phyloP scores from a whole-genome alignment of 2,329 filamentous ascomycete genomes.

The Lecanicillium sp. region DNA sequence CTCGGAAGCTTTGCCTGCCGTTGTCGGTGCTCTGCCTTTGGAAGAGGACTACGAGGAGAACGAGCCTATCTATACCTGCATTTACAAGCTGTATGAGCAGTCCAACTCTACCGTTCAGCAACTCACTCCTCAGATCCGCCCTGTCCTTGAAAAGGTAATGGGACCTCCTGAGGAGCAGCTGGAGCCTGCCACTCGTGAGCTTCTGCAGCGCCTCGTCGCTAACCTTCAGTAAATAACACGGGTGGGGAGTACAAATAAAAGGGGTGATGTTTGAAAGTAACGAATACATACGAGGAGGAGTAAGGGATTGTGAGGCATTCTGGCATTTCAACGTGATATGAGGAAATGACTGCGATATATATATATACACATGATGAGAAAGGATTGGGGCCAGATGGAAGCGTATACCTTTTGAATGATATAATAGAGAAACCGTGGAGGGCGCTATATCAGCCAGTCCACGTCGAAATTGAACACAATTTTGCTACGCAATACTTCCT shows the following conservation, averaged over 20 bases:
- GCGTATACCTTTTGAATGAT: conserved; percentile 7
- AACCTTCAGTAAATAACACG: conserved; percentile 14
- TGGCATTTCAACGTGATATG: conserved; percentile 1
- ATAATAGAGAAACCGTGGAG: conserved; percentile 3
- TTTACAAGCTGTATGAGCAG: conserved; percentile 73
- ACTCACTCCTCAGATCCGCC: conserved; percentile 60
- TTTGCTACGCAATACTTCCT: background rate
- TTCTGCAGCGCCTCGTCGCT: conserved; percentile 56
- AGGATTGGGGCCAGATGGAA: background rate
- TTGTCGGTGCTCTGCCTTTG: conserved; percentile 73
- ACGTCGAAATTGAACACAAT: background rate
- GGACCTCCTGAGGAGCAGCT: conserved; percentile 67
- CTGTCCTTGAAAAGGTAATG: conserved; percentile 66
- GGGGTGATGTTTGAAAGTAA: background rate
- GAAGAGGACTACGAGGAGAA: conserved; percentile 97
- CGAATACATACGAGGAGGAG: conserved; percentile 1
- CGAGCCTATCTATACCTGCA: conserved; percentile 83
- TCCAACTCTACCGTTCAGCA: conserved; percentile 61
- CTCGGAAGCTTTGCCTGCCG: conserved; percentile 68
- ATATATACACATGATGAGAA: conserved; percentile 4
- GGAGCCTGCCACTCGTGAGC: conserved; percentile 58
- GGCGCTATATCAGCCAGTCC: too few relatives aligned
- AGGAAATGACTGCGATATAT: conserved; percentile 7
- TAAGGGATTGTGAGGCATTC: too few relatives aligned
- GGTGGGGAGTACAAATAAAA: too few relatives aligned